A percentile compares a stretch with the other conserved stretches of the same genome.
Evolutionary conservation across 2,329 filamentous ascomycete species (phyloP).

Genomic region (Rhynchosporium agropyri): DNA sequence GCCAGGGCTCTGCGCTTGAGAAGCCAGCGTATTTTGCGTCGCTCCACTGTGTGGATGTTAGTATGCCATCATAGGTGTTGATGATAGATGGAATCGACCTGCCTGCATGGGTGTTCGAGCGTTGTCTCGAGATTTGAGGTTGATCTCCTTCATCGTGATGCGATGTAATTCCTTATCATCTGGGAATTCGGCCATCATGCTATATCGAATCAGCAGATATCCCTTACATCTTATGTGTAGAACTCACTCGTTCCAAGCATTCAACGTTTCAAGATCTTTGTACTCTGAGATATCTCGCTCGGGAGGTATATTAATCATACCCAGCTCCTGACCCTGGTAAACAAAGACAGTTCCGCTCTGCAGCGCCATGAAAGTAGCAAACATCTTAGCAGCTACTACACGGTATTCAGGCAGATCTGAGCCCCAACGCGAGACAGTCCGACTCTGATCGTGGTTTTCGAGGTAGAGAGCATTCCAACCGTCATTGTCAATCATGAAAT

Average conservation of each 20-base stretch:
- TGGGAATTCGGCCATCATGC: constrained; percentile 41
- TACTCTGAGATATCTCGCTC: constrained; percentile 67
- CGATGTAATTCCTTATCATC: constrained; percentile 46
- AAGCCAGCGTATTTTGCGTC: constrained; percentile 64
- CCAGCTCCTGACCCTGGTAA: constrained; percentile 64
- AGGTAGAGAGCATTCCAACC: constrained; percentile 61
- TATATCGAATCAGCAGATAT: constrained; percentile 27
- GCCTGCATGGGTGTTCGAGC: constrained; percentile 66
- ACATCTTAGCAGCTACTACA: constrained; percentile 53
- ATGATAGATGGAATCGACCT: neutral
- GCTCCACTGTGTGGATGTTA: constrained; percentile 56
- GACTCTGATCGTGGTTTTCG: constrained; percentile 60
- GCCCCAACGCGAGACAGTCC: constrained; percentile 52
- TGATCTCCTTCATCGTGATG: constrained; percentile 52
- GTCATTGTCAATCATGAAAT: constrained; percentile 52
- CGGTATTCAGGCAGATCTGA: constrained; percentile 49
- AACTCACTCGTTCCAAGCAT: constrained; percentile 48
- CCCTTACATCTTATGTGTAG: constrained; percentile 7
- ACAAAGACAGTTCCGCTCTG: constrained; percentile 59
- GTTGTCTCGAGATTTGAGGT: constrained; percentile 67
- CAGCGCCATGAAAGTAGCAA: constrained; percentile 53
- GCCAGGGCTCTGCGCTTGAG: constrained; percentile 64
- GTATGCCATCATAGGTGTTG: neutral
- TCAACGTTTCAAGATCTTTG: constrained; percentile 65
- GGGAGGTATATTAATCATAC: constrained; percentile 57